Conservation (phyloP, 2,329 filamentous ascomycete species). For the Colletotrichum limetticola region DNA sequence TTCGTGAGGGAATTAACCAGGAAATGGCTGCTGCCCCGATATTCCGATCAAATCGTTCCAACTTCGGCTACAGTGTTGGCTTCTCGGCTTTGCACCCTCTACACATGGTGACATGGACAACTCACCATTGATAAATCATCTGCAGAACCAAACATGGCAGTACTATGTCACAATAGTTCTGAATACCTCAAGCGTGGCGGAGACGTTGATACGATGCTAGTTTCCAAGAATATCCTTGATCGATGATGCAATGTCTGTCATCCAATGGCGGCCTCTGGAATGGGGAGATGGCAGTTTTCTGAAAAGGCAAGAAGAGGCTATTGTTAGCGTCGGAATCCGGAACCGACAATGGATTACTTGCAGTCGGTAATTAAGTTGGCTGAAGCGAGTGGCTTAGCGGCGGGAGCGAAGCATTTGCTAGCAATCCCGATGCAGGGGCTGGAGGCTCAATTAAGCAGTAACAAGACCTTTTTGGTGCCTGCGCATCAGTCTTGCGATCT, state of each 20-base stretch:
- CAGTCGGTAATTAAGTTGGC: neutral
- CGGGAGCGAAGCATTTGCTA: neutral
- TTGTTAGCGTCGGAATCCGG: neutral
- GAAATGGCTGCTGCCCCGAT: slow-evolving; percentile 3
- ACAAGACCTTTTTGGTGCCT: neutral
- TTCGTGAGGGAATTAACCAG: neutral
- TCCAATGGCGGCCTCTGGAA: neutral
- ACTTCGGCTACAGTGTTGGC: slow-evolving; percentile 22
- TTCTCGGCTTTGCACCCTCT: slow-evolving; percentile 15
- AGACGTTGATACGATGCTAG: too few relatives aligned
- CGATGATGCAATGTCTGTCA: too few relatives aligned
- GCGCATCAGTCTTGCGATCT: neutral
- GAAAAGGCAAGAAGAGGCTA: neutral
- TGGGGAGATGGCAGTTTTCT: neutral
- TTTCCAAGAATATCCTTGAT: too few relatives aligned
- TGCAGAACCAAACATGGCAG: neutral
- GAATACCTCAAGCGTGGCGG: too few relatives aligned
- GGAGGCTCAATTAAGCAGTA: neutral
- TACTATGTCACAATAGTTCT: too few relatives aligned
- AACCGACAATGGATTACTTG: neutral
- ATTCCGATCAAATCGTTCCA: slow-evolving; percentile 6
- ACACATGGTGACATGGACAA: neutral
- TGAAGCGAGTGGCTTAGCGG: neutral
- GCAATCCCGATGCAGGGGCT: neutral
- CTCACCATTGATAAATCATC: neutral